Evolutionary conservation across 768 basidiomycete species (phyloP).

Genomic region (Boletus coccyginus): DNA sequence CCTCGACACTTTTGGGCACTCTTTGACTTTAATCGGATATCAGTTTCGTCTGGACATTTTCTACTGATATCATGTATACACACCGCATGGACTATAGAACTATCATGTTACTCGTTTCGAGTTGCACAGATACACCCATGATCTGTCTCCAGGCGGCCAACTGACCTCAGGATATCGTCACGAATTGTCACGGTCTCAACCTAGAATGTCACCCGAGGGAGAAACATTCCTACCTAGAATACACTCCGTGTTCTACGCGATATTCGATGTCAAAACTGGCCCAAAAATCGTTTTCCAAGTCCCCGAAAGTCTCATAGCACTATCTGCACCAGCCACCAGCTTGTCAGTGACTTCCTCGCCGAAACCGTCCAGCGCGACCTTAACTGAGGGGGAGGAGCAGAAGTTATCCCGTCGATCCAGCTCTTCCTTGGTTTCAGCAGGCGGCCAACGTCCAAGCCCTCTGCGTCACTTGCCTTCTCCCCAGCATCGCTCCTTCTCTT

Average conservation of each 20-base stretch:
- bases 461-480: constrained; percentile 43
- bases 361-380: constrained; percentile 29
- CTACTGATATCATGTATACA: constrained; percentile 10
- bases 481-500: constrained; percentile 47
- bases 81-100: constrained; percentile 20
- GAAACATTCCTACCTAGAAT: constrained; percentile 78
- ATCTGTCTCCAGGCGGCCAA: too few species aligned
- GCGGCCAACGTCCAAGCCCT: constrained; percentile 42
- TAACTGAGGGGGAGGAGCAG: constrained; percentile 34
- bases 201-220: constrained; percentile 41
- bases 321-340: constrained; percentile 31
- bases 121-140: background rate
- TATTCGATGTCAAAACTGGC: constrained; percentile 83
- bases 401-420: constrained; percentile 51
- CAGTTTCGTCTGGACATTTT: constrained; percentile 5
- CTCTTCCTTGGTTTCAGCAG: constrained; percentile 47
- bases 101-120: background rate
- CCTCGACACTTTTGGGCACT: constrained; percentile 15
- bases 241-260: constrained; percentile 90
- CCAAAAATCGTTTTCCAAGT: constrained; percentile 93
- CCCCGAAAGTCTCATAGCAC: constrained; percentile 83
- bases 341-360: constrained; percentile 34
- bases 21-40: background rate
- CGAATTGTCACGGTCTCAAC: background rate
- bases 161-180: too few species aligned